Evolutionary conservation across 108 stramenopile genomes (phyloP).

Genomic region (Fragilariopsis cylindrus): DNA sequence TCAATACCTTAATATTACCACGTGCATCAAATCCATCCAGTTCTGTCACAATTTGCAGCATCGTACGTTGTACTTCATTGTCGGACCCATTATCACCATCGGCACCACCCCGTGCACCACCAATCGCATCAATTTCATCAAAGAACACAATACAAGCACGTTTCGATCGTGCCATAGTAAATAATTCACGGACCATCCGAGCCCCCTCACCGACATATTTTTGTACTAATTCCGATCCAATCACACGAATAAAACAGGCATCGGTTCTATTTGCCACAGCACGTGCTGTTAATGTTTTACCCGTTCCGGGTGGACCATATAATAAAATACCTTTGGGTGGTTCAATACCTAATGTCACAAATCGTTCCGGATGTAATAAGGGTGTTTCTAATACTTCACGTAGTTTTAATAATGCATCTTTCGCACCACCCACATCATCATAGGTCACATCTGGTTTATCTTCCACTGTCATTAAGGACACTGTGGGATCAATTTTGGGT

Average conservation of each 20-base stretch:
- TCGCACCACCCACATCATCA: conserved; percentile 99
- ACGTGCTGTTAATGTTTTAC: conserved; percentile 92
- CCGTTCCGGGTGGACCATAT: conserved; percentile 96
- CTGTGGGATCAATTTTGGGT: conserved; percentile 99
- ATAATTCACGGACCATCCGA: conserved; percentile 99
- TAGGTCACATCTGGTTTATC: conserved; percentile 99
- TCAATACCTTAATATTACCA: conserved; percentile 98
- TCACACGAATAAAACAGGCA: conserved; percentile 98
- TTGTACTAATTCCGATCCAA: conserved; percentile 95
- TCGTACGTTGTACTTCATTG: conserved; percentile 97
- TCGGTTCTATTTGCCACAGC: conserved; percentile 98
- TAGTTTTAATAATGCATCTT: conserved; percentile 96
- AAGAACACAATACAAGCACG: conserved; percentile 97
- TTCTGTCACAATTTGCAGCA: conserved; percentile 99
- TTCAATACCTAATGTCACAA: conserved; percentile 96
- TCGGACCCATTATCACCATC: conserved; percentile 87
- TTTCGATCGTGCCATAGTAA: conserved; percentile 98
- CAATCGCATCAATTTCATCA: conserved; percentile 95
- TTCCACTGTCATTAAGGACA: conserved; percentile 98
- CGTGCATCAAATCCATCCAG: conserved; percentile 98
- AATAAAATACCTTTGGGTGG: conserved; percentile 97
- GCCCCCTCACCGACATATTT: conserved; percentile 99
- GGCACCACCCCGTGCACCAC: conserved; percentile 81
- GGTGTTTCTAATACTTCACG: conserved; percentile 95
- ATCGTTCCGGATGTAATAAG: conserved; percentile 95